Conservation (phyloP, 208 protist genomes). For the Acanthamoeba triangularis region DNA sequence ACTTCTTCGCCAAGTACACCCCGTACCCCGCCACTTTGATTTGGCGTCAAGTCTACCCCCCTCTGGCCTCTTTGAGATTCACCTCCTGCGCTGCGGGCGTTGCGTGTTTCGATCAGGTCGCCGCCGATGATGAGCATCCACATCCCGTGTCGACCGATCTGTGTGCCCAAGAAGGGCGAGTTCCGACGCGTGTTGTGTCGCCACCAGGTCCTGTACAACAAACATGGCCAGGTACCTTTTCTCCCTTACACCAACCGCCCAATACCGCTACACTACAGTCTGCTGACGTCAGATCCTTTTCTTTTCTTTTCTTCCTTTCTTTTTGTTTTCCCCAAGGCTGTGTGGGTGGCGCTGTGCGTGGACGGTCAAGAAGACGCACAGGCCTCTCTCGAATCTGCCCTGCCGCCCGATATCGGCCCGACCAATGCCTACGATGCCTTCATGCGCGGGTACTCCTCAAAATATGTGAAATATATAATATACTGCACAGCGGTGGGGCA, state of each 20-base stretch:
- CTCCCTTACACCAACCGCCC: not conserved
- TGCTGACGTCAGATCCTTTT: not conserved
- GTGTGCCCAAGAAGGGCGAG: conserved; percentile 16
- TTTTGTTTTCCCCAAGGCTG: not conserved
- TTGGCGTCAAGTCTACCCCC: not conserved
- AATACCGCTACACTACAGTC: not conserved
- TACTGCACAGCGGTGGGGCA: no score
- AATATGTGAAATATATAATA: no score
- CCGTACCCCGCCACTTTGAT: not conserved
- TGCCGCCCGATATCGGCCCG: not conserved
- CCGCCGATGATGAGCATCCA: conserved; percentile 3
- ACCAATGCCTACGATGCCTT: not conserved
- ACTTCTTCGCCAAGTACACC: not conserved
- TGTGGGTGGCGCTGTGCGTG: not conserved
- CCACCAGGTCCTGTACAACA: conserved; percentile 13
- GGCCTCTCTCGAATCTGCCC: not conserved
- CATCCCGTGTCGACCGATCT: not conserved
- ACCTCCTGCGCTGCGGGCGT: not conserved
- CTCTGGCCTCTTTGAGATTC: not conserved
- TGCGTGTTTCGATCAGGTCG: not conserved
- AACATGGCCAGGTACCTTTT: not conserved
- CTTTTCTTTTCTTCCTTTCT: not conserved
- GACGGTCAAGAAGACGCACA: not conserved
- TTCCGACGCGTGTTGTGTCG: conserved; percentile 9
- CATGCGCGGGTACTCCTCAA: not conserved